Evolutionary conservation across 306 rosid species (phyloP).

Genomic region (Neltuma alba): DNA sequence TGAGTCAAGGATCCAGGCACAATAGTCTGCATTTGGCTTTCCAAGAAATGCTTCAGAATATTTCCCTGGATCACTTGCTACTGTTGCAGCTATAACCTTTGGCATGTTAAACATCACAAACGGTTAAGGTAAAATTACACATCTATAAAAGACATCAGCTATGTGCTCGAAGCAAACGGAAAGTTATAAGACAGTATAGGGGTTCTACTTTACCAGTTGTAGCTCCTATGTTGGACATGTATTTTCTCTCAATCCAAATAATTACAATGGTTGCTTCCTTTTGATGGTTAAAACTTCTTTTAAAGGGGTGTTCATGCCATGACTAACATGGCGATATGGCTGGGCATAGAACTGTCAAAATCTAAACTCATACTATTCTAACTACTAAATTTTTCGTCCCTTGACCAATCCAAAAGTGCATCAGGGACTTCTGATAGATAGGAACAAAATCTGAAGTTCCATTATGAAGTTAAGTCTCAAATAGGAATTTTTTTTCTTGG

Average conservation of each 20-base stretch:
- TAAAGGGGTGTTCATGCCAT: background rate
- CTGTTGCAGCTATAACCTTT: slow-evolving; percentile 94
- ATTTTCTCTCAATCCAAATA: background rate
- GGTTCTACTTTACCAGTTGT: background rate
- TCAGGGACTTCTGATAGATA: background rate
- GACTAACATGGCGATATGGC: background rate
- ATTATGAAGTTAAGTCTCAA: background rate
- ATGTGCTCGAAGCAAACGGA: slow-evolving; percentile 12
- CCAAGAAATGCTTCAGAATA: slow-evolving; percentile 93
- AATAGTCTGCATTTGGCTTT: slow-evolving; percentile 82
- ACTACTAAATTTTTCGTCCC: background rate
- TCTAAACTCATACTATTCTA: background rate
- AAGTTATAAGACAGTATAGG: slow-evolving; percentile 2
- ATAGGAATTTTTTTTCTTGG: background rate
- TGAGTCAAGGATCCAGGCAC: slow-evolving; percentile 88
- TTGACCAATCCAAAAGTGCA: background rate
- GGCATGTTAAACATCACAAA: slow-evolving; percentile 31
- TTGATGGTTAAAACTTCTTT: background rate
- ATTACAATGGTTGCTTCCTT: background rate
- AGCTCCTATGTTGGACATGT: background rate
- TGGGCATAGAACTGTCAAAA: background rate
- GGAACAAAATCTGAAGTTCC: background rate
- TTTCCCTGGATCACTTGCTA: slow-evolving; percentile 79
- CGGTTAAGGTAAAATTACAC: slow-evolving; percentile 9
- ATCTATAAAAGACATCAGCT: slow-evolving; percentile 9